phyloP scores from a whole-genome alignment of 768 basidiomycete species.

The Phlegmacium glaucopus region DNA sequence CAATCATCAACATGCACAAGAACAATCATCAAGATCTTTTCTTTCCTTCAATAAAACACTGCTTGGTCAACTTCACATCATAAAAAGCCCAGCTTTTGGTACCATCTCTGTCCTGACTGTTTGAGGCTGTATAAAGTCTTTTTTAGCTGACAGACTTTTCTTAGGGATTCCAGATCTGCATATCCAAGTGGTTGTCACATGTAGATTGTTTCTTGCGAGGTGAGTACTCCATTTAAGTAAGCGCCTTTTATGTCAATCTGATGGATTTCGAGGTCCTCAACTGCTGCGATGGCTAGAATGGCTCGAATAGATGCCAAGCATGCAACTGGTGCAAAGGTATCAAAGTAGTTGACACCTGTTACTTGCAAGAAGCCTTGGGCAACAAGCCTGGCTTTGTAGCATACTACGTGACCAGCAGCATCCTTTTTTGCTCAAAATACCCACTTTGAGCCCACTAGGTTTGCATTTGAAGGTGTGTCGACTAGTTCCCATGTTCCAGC shows the following conservation, averaged over 20 bases:
- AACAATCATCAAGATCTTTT: no score
- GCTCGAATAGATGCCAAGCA: slow-evolving; percentile 20
- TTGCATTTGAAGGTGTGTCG: slow-evolving; percentile 12
- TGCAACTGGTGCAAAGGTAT: slow-evolving; percentile 29
- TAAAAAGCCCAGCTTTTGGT: slow-evolving; percentile 17
- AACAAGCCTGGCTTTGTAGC: slow-evolving; percentile 29
- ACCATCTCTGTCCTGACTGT: slow-evolving; percentile 24
- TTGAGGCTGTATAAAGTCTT: slow-evolving; percentile 29
- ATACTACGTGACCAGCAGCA: slow-evolving; percentile 22
- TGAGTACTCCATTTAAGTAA: slow-evolving; percentile 37
- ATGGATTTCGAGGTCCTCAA: slow-evolving; percentile 27
- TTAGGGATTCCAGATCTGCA: not conserved
- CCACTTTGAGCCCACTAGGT: slow-evolving; percentile 26
- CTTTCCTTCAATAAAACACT: slow-evolving; percentile 19
- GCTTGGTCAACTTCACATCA: slow-evolving; percentile 19
- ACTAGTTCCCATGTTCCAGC: no score
- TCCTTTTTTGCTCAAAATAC: slow-evolving; percentile 33
- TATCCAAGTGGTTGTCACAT: slow-evolving; percentile 34
- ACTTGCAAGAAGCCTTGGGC: slow-evolving; percentile 25
- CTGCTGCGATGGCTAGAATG: slow-evolving; percentile 31
- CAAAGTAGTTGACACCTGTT: slow-evolving; percentile 34
- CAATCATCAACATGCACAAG: slow-evolving; percentile 28
- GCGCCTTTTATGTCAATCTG: slow-evolving; percentile 39
- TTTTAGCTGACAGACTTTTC: slow-evolving; percentile 16
- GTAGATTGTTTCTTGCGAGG: slow-evolving; percentile 30